Evolutionary conservation across 192 early-diverging fungal genomes (phyloP), one percentile per base, ranked within the genome.

Genomic region (Coemansia aciculifera): DNA sequence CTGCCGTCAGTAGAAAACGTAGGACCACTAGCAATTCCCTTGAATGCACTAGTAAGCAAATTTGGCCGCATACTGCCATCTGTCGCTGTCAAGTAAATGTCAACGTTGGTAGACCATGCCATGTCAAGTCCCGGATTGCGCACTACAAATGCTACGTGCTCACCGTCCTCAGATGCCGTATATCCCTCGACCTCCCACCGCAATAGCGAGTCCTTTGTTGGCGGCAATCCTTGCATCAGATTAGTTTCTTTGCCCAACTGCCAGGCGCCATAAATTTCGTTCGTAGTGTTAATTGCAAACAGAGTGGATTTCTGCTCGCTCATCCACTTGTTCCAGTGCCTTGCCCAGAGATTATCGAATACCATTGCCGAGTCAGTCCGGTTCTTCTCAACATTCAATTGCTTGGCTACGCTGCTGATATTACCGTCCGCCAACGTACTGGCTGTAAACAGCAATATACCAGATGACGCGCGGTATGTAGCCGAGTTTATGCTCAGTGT

Each of bases 291-390:
- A 17, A 83, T 75, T 0, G 79, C 63, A 76, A 90, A 89, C 43
- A 90, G 72, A 21, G 84, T 85, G 56, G 87, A 78, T 63, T 86
- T 87, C 73, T 87, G 83, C 31, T 84, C 57, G 11, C 78, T 66
- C 36, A 82, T 77, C 68, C 84, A 89, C 17, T 78, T 73, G 69
- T 93, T 88, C 91, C 91, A 93, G 71, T 91, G 90, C 23, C 91
- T 83, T 31, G 91, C 87, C 86, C 88, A 89, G 29, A 93, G 78
- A 11, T 87, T 68, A 64, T 91, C 87, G 70, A 77, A 90, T 12
- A 84, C 88, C 17, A 81, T 49, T 29, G 85, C 90, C 19, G 87
- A 84, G 61, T 89, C 87, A 81, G 71, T 77, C n/a, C 76, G 61
- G 17, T 37, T 64, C 27, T 69, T 71, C 15, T 69, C 74, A 77